Evolutionary conservation across 106 monocot genomes (phyloP).

Genomic region (Dioscorea dumetorum): DNA sequence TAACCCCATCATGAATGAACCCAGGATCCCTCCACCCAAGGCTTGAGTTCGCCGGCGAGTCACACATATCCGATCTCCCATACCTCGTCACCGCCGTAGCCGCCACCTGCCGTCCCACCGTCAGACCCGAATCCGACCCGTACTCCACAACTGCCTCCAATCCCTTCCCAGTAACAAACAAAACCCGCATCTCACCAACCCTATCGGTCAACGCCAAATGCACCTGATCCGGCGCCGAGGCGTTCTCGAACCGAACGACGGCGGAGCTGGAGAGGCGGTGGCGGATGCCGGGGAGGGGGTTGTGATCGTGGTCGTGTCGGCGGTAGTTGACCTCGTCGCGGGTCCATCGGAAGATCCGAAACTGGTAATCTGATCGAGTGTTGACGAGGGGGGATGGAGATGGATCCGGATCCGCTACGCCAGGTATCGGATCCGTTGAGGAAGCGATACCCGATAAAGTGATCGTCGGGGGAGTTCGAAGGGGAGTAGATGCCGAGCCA

Average conservation of each 20-base stretch:
- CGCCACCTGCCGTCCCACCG: slow-evolving; percentile 18
- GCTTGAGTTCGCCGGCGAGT: slow-evolving; percentile 69
- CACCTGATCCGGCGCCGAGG: slow-evolving; percentile 51
- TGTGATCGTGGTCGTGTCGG: slow-evolving; percentile 76
- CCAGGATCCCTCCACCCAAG: slow-evolving; percentile 97
- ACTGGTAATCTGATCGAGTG: slow-evolving; percentile 62
- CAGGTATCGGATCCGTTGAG: slow-evolving; percentile 55
- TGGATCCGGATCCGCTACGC: slow-evolving; percentile 50
- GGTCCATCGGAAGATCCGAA: slow-evolving; percentile 80
- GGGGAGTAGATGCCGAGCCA: slow-evolving; percentile 95
- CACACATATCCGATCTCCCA: slow-evolving; percentile 75
- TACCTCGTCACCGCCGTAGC: slow-evolving; percentile 58
- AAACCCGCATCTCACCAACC: slow-evolving; percentile 84
- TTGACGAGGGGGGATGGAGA: slow-evolving; percentile 71
- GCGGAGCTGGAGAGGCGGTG: slow-evolving; percentile 58
- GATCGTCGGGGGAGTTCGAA: slow-evolving; percentile 41
- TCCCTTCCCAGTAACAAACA: slow-evolving; percentile 61
- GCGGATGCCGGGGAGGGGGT: slow-evolving; percentile 59
- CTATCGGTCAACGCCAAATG: slow-evolving; percentile 66
- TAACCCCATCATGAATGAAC: slow-evolving; percentile 72
- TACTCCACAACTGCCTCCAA: slow-evolving; percentile 41
- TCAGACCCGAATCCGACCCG: slow-evolving; percentile 30
- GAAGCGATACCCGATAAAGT: slow-evolving; percentile 88
- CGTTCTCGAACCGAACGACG: slow-evolving; percentile 32
- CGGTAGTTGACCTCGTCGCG: slow-evolving; percentile 40